Evolutionary conservation across 2,329 filamentous ascomycete species (phyloP), one percentile per base, ranked within the genome.

Genomic region (Penicillium polonicum): DNA sequence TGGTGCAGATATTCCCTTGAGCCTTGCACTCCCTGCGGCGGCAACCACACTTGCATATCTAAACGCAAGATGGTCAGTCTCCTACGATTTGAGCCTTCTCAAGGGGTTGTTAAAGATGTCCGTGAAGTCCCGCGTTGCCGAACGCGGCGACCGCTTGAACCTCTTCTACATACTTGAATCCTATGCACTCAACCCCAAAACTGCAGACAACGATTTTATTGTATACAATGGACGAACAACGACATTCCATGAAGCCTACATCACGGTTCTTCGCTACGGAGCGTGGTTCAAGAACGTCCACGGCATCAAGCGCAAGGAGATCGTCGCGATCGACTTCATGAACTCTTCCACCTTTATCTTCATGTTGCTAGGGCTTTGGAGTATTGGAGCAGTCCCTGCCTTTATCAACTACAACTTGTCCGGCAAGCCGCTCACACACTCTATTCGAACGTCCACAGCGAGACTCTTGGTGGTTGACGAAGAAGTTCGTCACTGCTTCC

Each of bases 391-490:
- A 0, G 86, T 86, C 55, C 91, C 91, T 0, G 91, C 91, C 0
- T 91, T 94, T 66, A 88, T 96, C 76, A 96, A 96, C 75, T 93
- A 92, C 75, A 94, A 94, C 70, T 78, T 96, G 48, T 82, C 83
- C 0, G 88, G 86, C 13, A 84, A 88, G 29, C 82, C 90, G 0
- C 78, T 96, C 60, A 73, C 84, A 3, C 91, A 96, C 74, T 93
- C 89, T 64, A 79, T 95, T 44, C 83, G 82, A 62, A 84, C 85
- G 2, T 88, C 89, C 2, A 86, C 83, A 0, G 80, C 89, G 0
- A 82, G 82, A 10, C 69, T 95, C 2, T 78, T 92, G 55, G 71
- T 96, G 21, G 81, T 93, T 10, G 91, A 94, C 63, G 83, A 87
- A 3, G 81, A 86, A 19, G 79, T 90, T 7, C 81, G 79, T 31